A percentile compares a stretch with the other conserved stretches of the same genome.
These are phyloP conservation scores for Emericellopsis terricola DNA, from an alignment of 495 filamentous ascomycete species.

Conservation along the genomic window DNA sequence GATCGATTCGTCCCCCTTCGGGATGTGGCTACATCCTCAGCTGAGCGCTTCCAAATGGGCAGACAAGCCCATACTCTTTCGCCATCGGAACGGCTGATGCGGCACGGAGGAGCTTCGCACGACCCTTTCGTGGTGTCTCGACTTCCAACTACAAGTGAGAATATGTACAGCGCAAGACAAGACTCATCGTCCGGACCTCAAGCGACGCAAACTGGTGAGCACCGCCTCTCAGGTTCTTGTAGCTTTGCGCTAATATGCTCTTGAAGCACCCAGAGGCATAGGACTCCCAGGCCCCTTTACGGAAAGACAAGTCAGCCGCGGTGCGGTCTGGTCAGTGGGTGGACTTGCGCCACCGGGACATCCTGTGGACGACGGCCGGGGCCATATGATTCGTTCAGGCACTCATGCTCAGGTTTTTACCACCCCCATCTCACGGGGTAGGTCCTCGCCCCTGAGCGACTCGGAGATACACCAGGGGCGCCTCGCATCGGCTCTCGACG, in stretches of 20 bases:
- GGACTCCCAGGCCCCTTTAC: too few species aligned
- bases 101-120: constrained; percentile 33
- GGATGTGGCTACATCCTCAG: constrained; percentile 15
- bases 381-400: constrained; percentile 43
- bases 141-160: too few species aligned
- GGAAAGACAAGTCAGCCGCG: constrained; percentile 38
- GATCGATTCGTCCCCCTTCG: constrained; percentile 58
- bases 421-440: constrained; percentile 39
- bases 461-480: constrained; percentile 52
- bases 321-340: constrained; percentile 69
- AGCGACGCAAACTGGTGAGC: too few species aligned
- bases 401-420: constrained; percentile 60
- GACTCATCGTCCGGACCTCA: too few species aligned
- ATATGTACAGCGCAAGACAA: too few species aligned
- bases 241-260: too few species aligned
- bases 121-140: constrained; percentile 42
- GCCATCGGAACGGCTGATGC: constrained; percentile 39
- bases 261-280: too few species aligned
- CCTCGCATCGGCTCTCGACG: constrained; percentile 65
- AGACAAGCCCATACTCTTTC: constrained; percentile 44
- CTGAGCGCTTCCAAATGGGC: constrained; percentile 43
- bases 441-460: constrained; percentile 24
- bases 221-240: too few species aligned
- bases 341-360: constrained; percentile 36
- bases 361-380: constrained; percentile 40